phyloP scores from a whole-genome alignment of 176 grass and related monocot genomes.

The Raddia guianensis region DNA sequence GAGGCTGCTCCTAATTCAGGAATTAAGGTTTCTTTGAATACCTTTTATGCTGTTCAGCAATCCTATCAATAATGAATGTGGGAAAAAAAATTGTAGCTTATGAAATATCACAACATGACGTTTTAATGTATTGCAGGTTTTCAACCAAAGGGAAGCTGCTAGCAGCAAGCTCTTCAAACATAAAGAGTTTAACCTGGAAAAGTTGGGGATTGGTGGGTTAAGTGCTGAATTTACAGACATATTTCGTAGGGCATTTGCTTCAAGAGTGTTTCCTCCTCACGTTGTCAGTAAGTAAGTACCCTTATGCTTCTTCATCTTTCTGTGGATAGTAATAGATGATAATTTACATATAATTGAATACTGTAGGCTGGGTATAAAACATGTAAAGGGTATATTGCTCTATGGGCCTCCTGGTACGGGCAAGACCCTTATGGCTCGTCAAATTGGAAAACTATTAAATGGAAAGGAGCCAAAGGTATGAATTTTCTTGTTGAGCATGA shows the following conservation, averaged over 20 bases:
- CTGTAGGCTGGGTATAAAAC: conserved; percentile 87
- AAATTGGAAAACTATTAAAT: conserved; percentile 96
- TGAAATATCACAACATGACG: conserved; percentile 9
- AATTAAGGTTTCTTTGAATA: conserved; percentile 79
- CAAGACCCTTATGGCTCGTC: conserved; percentile 98
- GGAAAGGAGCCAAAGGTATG: conserved; percentile 93
- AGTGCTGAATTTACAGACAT: conserved; percentile 93
- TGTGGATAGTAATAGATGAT: not conserved
- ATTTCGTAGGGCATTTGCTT: conserved; percentile 98
- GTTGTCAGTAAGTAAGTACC: conserved; percentile 75
- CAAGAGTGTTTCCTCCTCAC: conserved; percentile 85
- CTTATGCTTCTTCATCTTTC: conserved; percentile 18
- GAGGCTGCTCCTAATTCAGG: conserved; percentile 92
- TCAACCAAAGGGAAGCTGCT: conserved; percentile 94
- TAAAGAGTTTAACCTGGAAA: conserved; percentile 96
- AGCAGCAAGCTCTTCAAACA: conserved; percentile 99
- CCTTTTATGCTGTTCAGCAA: conserved; percentile 16
- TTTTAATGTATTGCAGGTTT: conserved; percentile 58
- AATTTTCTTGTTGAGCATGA: conserved; percentile 30
- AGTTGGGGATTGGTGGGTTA: conserved; percentile 94
- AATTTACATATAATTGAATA: conserved; percentile 35
- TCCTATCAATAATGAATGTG: conserved; percentile 8
- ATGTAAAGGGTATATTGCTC: conserved; percentile 95
- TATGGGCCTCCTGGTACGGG: conserved; percentile 98
- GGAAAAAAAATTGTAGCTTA: not conserved